Base-by-base conservation (phyloP, 1,284 basidiomycete species). In the Mycosarcoma mackinlayi region DNA sequence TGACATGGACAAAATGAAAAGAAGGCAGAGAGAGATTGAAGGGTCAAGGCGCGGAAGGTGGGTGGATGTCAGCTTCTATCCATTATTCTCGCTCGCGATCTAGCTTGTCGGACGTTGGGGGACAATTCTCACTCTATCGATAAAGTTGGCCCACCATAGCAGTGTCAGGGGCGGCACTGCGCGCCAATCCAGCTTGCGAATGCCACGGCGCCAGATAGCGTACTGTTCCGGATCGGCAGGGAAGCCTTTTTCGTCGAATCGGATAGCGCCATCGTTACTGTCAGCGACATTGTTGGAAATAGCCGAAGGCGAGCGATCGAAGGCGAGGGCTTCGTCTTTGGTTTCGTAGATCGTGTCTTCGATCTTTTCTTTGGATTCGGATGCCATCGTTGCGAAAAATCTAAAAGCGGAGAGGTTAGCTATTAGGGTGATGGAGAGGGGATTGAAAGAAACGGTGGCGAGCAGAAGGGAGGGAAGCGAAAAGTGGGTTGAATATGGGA, bases 141-240 rank as follows among this genome's bases (percentile, higher is more conserved):
- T 51, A 49, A 78, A 76, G 31, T 56, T 59, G 28, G 66, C 40
- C n/a, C 71, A 51, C 42, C 56, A 74, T 6, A 76, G 63, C 3
- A 69, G 38, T 5, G 51, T 59, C 0, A 75, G 55, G 18, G 76
- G 74, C 4, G 76, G 76, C 1, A 78, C 59, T 7, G 75, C 47
- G 14, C 61, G 45, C 37, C 54, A 56, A 41, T 77, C 76, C 49
- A 78, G 58, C 56, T 78, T 77, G 19, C 58, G 42, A 34, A 71
- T 53, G 23, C 62, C 68, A 3, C 54, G 27, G 9, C 51, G 50
- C 53, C 61, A 65, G 35, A 38, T 38, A 6, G 44, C 54, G 31
- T 49, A 31, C 33, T 61, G 56, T n/a, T 39, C 45, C 16, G 52
- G 39, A n/a, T 62, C 50, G n/a, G 49, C n/a, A 13, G 57, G 57